Percentiles rank a stretch among this genome's conserved stretches.
These are phyloP conservation scores for Solanum verrucosum DNA, from an alignment of 257 asterid species.

Conservation along the genomic window DNA sequence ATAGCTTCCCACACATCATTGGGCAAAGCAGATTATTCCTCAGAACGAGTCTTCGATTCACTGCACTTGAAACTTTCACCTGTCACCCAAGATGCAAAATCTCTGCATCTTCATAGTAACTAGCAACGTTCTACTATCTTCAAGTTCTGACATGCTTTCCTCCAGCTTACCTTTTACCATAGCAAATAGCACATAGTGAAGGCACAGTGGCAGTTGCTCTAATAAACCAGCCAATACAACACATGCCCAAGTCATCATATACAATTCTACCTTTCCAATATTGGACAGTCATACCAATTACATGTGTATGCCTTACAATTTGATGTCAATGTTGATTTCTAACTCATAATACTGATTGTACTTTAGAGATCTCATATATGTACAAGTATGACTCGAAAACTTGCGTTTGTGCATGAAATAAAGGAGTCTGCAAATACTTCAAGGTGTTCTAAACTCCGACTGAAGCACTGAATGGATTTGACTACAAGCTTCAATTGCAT, in stretches of 20 bases:
- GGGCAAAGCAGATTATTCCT: not conserved
- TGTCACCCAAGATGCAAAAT: constrained; percentile 47
- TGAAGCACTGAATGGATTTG: constrained; percentile 49
- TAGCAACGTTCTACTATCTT: constrained; percentile 78
- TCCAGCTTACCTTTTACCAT: constrained; percentile 64
- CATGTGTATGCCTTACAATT: not conserved
- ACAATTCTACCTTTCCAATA: not conserved
- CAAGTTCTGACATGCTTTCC: constrained; percentile 81
- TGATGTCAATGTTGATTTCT: constrained; percentile 46
- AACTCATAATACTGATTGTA: not conserved
- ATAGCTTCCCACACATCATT: not conserved
- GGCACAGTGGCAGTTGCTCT: not conserved
- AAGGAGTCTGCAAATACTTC: constrained; percentile 27
- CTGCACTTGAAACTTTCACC: constrained; percentile 45
- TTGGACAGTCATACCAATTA: not conserved
- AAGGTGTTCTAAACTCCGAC: constrained; percentile 58
- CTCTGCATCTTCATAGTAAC: constrained; percentile 18
- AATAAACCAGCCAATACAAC: not conserved
- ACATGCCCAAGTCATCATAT: not conserved
- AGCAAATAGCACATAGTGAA: not conserved
- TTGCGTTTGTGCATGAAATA: not conserved
- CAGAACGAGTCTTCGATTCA: constrained; percentile 29
- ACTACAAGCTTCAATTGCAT: constrained; percentile 5
- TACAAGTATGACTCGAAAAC: not conserved
- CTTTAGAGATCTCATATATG: not conserved